Percentiles rank a stretch among this genome's conserved stretches.
Evolutionary conservation across 164 flowering plant genomes (phyloP).

Genomic region (Cinnamomum micranthum): DNA sequence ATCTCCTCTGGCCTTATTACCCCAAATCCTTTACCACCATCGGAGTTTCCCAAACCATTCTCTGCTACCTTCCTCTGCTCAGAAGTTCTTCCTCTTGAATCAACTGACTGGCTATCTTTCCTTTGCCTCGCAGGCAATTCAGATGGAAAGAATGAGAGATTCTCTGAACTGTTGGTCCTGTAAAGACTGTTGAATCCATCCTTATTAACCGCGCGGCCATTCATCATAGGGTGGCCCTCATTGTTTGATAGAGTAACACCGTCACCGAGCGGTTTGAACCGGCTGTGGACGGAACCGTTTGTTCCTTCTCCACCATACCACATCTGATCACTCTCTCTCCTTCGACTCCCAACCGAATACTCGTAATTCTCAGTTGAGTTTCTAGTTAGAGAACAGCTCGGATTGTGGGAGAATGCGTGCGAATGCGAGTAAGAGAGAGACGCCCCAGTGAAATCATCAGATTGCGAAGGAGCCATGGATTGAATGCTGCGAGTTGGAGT

Average conservation of each 20-base stretch:
- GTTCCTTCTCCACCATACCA: constrained; percentile 97
- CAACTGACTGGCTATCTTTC: constrained; percentile 43
- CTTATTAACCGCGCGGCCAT: constrained; percentile 15
- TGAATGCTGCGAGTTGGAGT: constrained; percentile 44
- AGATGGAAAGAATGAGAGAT: constrained; percentile 74
- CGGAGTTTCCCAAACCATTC: constrained; percentile 41
- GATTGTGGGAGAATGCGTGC: constrained; percentile 77
- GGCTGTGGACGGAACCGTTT: constrained; percentile 93
- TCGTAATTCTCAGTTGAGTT: constrained; percentile 80
- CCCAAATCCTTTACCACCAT: constrained; percentile 25
- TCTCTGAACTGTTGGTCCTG: constrained; percentile 53
- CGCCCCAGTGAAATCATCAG: constrained; percentile 72
- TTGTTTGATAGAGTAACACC: constrained; percentile 56
- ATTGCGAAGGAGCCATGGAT: constrained; percentile 58
- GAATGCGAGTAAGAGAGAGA: constrained; percentile 79
- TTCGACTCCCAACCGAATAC: constrained; percentile 51
- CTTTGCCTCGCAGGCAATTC: constrained; percentile 76
- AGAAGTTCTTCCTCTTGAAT: constrained; percentile 51
- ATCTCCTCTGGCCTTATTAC: constrained; percentile 59
- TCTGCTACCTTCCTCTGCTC: constrained; percentile 32
- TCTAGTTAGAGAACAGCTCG: constrained; percentile 86
- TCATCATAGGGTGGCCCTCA: constrained; percentile 35
- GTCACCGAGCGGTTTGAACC: constrained; percentile 86
- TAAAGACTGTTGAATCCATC: constrained; percentile 43
- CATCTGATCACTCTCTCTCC: constrained; percentile 68